Evolutionary conservation across 768 basidiomycete species (phyloP).

Genomic region (Mycena olivaceomarginata): DNA sequence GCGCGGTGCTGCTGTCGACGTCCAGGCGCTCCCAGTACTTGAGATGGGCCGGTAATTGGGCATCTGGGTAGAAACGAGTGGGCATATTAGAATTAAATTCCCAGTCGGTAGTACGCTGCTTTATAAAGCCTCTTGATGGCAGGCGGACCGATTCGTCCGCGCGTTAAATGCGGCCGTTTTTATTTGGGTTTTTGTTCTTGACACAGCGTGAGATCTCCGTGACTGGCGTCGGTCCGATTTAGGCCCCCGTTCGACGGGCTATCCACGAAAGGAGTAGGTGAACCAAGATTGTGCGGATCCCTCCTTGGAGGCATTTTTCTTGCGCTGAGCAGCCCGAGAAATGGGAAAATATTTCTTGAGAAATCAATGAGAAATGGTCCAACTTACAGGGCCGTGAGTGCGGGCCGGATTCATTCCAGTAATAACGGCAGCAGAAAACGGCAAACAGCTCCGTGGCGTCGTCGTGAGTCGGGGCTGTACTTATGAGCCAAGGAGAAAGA

Average conservation of each 20-base stretch:
- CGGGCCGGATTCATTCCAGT: no score
- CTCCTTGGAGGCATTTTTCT: no score
- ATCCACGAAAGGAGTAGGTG: conserved; percentile 6
- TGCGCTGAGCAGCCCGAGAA: no score
- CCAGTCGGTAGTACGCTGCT: background rate
- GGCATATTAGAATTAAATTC: conserved; percentile 12
- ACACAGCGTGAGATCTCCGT: conserved; percentile 30
- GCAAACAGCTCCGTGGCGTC: no score
- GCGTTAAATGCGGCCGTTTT: background rate
- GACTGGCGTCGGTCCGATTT: conserved; percentile 8
- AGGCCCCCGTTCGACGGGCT: background rate
- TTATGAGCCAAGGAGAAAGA: no score
- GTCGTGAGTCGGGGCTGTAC: no score
- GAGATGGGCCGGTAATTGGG: conserved; percentile 35
- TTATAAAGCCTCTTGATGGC: background rate
- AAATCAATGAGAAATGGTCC: no score
- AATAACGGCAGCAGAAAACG: no score
- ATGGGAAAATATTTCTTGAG: no score
- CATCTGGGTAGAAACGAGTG: conserved; percentile 27
- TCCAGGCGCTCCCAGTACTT: conserved; percentile 42
- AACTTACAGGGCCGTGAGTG: no score
- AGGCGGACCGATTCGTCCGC: conserved; percentile 18
- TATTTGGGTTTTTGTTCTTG: background rate
- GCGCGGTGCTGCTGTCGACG: conserved; percentile 25
- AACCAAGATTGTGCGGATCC: background rate